phyloP scores from a whole-genome alignment of 2,329 filamentous ascomycete genomes.

The Dactylonectria macrodidyma region DNA sequence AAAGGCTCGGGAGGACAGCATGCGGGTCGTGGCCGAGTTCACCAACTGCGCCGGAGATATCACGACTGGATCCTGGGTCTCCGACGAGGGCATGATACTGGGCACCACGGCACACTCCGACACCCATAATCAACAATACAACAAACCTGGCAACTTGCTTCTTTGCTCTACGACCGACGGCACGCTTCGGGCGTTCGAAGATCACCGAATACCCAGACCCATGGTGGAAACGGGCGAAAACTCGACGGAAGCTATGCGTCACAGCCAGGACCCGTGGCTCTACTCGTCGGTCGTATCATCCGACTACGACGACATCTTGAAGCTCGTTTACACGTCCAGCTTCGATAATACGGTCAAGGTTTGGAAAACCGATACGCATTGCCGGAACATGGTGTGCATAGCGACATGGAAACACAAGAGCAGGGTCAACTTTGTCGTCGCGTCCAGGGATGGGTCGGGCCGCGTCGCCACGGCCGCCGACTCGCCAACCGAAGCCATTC shows the following conservation, averaged over 20 bases:
- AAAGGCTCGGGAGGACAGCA: conserved; percentile 64
- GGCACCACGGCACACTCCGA: conserved; percentile 76
- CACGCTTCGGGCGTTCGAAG: conserved; percentile 65
- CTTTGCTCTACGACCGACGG: conserved; percentile 65
- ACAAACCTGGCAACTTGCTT: conserved; percentile 74
- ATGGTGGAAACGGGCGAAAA: conserved; percentile 69
- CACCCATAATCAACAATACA: conserved; percentile 75
- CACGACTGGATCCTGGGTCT: conserved; percentile 70
- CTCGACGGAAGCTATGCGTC: conserved; percentile 68
- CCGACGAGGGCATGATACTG: conserved; percentile 69
- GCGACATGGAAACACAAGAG: conserved; percentile 70
- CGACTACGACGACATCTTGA: conserved; percentile 64
- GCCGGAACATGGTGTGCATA: conserved; percentile 58
- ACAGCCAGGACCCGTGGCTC: conserved; percentile 74
- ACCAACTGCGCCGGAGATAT: conserved; percentile 75
- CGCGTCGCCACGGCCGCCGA: conserved; percentile 74
- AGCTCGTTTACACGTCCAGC: conserved; percentile 70
- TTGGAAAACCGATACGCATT: conserved; percentile 63
- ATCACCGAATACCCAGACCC: conserved; percentile 71
- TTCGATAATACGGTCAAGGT: conserved; percentile 75
- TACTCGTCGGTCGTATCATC: conserved; percentile 76
- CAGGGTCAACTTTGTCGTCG: conserved; percentile 74
- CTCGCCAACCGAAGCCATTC: conserved; percentile 66
- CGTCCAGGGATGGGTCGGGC: conserved; percentile 62
- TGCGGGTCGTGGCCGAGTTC: conserved; percentile 68